A percentile compares a stretch with the other conserved stretches of the same genome.
phyloP scores from a whole-genome alignment of 225 moss, liverwort and hornwort species.

The Asterella californica region DNA sequence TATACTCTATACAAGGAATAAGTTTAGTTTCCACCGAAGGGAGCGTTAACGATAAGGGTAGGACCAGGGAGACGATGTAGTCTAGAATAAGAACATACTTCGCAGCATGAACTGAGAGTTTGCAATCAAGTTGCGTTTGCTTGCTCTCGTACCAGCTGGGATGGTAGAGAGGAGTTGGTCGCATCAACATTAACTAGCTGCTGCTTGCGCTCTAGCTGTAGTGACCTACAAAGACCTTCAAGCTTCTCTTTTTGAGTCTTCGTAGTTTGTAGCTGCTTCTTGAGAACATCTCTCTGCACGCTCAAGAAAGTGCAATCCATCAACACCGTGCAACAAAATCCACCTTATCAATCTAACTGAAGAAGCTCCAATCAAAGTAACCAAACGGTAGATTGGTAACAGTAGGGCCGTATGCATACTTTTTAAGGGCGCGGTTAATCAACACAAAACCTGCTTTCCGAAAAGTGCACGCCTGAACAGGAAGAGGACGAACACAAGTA shows the following conservation, averaged over 20 bases:
- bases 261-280: conserved; percentile 73
- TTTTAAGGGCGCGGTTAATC: too few species aligned
- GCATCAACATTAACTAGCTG: conserved; percentile 30
- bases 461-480: too few species aligned
- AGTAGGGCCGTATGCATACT: neutral
- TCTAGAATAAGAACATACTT: neutral
- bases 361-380: neutral
- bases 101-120: neutral
- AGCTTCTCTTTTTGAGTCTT: conserved; percentile 91
- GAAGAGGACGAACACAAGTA: neutral
- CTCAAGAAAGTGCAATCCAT: neutral
- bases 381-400: too few species aligned
- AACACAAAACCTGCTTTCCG: too few species aligned
- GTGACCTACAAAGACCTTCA: conserved; percentile 90
- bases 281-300: conserved; percentile 71
- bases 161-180: conserved; percentile 17
- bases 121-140: neutral
- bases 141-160: conserved; percentile 26
- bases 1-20: neutral
- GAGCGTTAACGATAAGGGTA: neutral
- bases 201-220: conserved; percentile 87
- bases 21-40: neutral
- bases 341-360: neutral
- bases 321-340: neutral
- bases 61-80: neutral